These are phyloP conservation scores for Mesembryanthemum crystallinum DNA, from an alignment of 148 eudicot genomes.

Conservation along the genomic window DNA sequence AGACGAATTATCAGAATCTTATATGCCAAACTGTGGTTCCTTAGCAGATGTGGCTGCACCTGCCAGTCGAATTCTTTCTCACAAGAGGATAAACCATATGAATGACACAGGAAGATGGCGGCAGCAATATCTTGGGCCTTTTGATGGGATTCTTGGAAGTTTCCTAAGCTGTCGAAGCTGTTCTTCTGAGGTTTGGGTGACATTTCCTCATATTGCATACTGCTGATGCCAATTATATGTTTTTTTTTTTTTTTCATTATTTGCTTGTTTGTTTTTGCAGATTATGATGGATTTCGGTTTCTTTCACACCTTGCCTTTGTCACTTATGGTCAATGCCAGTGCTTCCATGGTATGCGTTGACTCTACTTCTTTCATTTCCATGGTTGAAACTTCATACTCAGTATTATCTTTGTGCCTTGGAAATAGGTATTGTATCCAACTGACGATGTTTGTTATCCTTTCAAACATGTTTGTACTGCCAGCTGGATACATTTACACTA, in stretches of 20 bases:
- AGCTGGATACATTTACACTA: slow-evolving; percentile 63
- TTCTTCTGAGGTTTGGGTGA: slow-evolving; percentile 78
- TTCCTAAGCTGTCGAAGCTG: slow-evolving; percentile 72
- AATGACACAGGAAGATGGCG: slow-evolving; percentile 68
- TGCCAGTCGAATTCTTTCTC: slow-evolving; percentile 46
- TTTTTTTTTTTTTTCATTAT: slow-evolving; percentile 16
- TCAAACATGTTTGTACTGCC: slow-evolving; percentile 21
- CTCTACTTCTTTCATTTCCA: background rate
- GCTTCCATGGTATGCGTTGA: slow-evolving; percentile 49
- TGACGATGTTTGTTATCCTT: slow-evolving; percentile 13
- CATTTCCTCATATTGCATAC: slow-evolving; percentile 12
- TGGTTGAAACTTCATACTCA: background rate
- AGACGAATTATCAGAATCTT: slow-evolving; percentile 68
- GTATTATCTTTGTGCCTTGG: slow-evolving; percentile 1
- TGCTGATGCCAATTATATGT: slow-evolving; percentile 1
- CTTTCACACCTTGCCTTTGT: slow-evolving; percentile 75
- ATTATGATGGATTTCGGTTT: slow-evolving; percentile 74
- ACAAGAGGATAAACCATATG: slow-evolving; percentile 27
- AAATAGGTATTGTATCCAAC: slow-evolving; percentile 15
- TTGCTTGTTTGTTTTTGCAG: slow-evolving; percentile 43
- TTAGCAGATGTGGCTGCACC: slow-evolving; percentile 54
- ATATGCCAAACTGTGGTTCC: slow-evolving; percentile 45
- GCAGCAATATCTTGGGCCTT: slow-evolving; percentile 66
- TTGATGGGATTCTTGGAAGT: slow-evolving; percentile 85
- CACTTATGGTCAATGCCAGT: slow-evolving; percentile 30